A percentile compares a stretch with the other conserved stretches of the same genome.
phyloP scores from a whole-genome alignment of 2,329 filamentous ascomycete species.

The Fragosphaeria purpurea region DNA sequence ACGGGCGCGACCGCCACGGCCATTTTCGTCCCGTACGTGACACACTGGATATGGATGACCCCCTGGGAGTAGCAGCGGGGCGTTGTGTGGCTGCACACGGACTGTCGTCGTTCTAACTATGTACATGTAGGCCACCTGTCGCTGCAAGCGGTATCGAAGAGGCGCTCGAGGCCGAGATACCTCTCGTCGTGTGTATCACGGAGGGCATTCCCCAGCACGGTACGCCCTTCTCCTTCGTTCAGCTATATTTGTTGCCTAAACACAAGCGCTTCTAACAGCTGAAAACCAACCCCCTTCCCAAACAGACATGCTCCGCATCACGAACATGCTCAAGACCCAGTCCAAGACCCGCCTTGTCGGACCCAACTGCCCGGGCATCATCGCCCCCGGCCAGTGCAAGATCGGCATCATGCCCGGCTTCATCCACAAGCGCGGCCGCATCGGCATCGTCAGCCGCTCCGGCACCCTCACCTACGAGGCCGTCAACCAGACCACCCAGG shows the following conservation, averaged over 20 bases:
- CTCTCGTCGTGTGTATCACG: conserved; percentile 93
- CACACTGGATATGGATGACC: conserved; percentile 43
- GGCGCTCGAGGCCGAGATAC: conserved; percentile 85
- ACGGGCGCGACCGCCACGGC: conserved; percentile 85
- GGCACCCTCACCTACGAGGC: conserved; percentile 98
- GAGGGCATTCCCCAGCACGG: conserved; percentile 97
- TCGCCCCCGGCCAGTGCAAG: conserved; percentile 93
- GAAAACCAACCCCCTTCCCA: conserved; percentile 4
- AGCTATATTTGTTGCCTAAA: no score
- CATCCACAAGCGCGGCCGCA: conserved; percentile 98
- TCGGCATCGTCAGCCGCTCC: conserved; percentile 96
- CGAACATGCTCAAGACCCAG: conserved; percentile 94
- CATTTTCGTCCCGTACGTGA: conserved; percentile 83
- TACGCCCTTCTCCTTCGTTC: conserved; percentile 30
- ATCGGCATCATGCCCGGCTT: conserved; percentile 99
- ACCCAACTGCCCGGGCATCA: conserved; percentile 97
- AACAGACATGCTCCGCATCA: conserved; percentile 96
- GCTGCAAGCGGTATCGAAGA: conserved; percentile 95
- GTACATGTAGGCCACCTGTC: conserved; percentile 59
- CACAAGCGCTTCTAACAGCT: background rate
- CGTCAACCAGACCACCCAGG: conserved; percentile 98
- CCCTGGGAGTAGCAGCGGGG: conserved; percentile 73
- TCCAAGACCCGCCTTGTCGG: conserved; percentile 93
- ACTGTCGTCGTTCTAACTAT: conserved; percentile 1
- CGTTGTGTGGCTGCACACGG: no score